Evolutionary conservation across 495 filamentous ascomycete genomes (phyloP).

Genomic region (Apiosordaria backusii): DNA sequence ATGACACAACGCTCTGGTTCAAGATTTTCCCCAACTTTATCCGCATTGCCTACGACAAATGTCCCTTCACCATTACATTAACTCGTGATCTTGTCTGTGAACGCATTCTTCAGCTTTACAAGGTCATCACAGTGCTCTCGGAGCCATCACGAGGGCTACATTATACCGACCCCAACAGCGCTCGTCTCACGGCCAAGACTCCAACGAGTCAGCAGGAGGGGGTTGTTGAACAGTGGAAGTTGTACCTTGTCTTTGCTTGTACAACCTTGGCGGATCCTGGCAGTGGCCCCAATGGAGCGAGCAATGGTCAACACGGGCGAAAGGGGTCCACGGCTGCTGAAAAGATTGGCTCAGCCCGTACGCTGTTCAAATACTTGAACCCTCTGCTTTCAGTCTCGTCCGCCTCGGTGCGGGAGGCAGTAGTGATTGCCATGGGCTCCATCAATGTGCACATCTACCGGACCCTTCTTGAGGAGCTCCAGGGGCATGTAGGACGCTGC

Average conservation of each 20-base stretch:
- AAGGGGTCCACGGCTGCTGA: slow-evolving; percentile 75
- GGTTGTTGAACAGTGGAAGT: slow-evolving; percentile 94
- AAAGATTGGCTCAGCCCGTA: slow-evolving; percentile 81
- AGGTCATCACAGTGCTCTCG: slow-evolving; percentile 70
- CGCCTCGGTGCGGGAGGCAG: slow-evolving; percentile 75
- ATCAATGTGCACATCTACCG: slow-evolving; percentile 96
- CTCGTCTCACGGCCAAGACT: slow-evolving; percentile 47
- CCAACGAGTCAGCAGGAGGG: slow-evolving; percentile 80
- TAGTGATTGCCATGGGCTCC: slow-evolving; percentile 87
- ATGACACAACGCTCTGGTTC: slow-evolving; percentile 93
- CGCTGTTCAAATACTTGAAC: slow-evolving; percentile 85
- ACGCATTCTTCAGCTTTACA: slow-evolving; percentile 87
- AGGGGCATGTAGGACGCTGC: slow-evolving; percentile 73
- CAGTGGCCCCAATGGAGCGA: slow-evolving; percentile 53
- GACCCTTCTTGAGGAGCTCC: slow-evolving; percentile 83
- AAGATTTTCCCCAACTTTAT: slow-evolving; percentile 97
- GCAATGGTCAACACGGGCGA: slow-evolving; percentile 72
- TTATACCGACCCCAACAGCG: slow-evolving; percentile 46
- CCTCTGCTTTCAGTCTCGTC: slow-evolving; percentile 77
- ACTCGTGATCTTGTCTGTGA: slow-evolving; percentile 89
- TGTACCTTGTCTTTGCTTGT: slow-evolving; percentile 97
- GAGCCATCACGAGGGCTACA: slow-evolving; percentile 64
- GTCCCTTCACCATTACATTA: slow-evolving; percentile 83
- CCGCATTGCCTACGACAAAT: slow-evolving; percentile 83
- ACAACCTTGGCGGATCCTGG: slow-evolving; percentile 88